Evolutionary conservation across 108 stramenopile genomes (phyloP), one percentile per base, ranked within the genome.

Genomic region (Stephanodiscus minutulus): DNA sequence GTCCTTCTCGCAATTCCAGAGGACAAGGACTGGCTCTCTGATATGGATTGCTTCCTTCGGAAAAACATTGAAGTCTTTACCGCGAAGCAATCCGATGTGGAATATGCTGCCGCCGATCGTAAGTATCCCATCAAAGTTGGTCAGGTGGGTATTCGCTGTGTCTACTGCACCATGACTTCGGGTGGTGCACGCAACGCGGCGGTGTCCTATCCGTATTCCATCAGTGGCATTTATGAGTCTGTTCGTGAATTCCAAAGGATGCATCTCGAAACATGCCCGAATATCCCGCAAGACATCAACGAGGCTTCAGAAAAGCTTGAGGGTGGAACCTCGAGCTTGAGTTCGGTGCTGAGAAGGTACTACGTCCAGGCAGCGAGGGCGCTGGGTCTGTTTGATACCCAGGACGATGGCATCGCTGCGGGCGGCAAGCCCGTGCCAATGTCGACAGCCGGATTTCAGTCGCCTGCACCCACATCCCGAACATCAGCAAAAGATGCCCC

Each of bases 1-100:
- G 68, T 92, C 15, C 68, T 91, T 36, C 83, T 94, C 6, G 89
- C 91, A 21, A 88, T 94, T 59, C 77, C 89, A 1, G 88, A 94
- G 72, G 93, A 94, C 76, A 91, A 86, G 71, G 87, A 94, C 35
- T 94, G 91, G 91, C 71, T 94, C 15, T 91, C 89, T 9, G 91
- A 91, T 52, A 84, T 79, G 64, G 90, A 94, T 57, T 88, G 86
- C 65, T 92, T 89, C 61, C 82, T 91, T 54, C 81, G 93, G 27
- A 81, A 81, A 44, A 88, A 88, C 66, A 70, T 94, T 39, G 93
- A 94, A 75, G 87, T 94, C 7, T 94, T 94, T 59, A 85, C 78
- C 53, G 88, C 91, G 5, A 87, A 74, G 13, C 62, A 76, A 52
- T 67, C 79, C 11, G 93, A 94, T 58, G 87, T 91, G 29, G 81